phyloP scores from a whole-genome alignment of 331 rosid species.

The Phaseolus coccineus region DNA sequence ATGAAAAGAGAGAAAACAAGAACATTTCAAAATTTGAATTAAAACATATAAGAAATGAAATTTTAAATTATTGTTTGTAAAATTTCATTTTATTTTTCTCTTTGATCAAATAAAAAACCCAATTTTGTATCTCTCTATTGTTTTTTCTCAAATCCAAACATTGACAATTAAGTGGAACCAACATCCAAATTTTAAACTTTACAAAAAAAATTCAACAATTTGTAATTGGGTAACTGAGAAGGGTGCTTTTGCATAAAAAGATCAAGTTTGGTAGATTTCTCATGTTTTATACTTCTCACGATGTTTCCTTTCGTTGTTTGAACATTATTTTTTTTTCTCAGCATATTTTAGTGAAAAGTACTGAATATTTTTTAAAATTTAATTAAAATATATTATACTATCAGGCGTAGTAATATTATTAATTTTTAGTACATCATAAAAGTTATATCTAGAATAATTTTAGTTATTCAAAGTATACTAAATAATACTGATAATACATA shows the following conservation, averaged over 20 bases:
- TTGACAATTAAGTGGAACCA: background rate
- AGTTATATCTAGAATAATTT: background rate
- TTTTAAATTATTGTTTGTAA: too few species aligned
- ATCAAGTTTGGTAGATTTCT: background rate
- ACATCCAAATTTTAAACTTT: background rate
- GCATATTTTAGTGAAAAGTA: background rate
- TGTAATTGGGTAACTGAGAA: background rate
- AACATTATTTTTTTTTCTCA: background rate
- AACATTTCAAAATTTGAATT: too few species aligned
- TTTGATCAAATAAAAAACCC: background rate
- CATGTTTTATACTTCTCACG: background rate
- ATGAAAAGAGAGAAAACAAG: too few species aligned
- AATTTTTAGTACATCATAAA: background rate
- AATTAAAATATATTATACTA: background rate
- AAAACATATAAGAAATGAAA: too few species aligned
- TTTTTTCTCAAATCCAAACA: background rate
- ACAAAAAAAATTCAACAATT: background rate
- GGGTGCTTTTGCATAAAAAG: background rate
- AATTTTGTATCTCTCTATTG: background rate
- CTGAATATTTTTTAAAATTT: background rate
- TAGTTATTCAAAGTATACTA: background rate
- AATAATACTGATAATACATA: background rate
- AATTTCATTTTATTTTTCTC: too few species aligned
- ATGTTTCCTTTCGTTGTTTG: background rate
- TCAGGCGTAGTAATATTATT: background rate